These are phyloP conservation scores for Platanthera zijinensis DNA, from an alignment of 106 monocot species.

Conservation along the genomic window DNA sequence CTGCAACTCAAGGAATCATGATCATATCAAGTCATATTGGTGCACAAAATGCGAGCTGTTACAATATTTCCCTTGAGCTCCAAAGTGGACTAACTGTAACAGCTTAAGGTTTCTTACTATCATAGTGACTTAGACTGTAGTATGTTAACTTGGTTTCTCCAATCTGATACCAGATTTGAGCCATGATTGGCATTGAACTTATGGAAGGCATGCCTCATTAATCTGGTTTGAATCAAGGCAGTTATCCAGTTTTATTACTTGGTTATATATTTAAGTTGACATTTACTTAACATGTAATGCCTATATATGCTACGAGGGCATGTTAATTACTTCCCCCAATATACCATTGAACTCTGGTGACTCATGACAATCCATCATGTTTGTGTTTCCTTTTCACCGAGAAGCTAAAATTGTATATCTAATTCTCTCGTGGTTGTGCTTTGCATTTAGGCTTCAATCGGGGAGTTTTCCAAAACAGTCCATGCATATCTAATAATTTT, in stretches of 20 bases:
- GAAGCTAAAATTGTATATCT: neutral
- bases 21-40: no score
- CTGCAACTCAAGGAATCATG: no score
- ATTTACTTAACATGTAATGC: neutral
- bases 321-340: no score
- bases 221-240: neutral
- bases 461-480: slow-evolving; percentile 64
- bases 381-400: neutral
- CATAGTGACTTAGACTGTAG: neutral
- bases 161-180: neutral
- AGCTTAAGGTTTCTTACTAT: neutral
- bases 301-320: neutral
- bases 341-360: neutral
- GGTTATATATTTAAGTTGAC: neutral
- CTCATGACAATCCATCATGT: neutral
- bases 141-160: neutral
- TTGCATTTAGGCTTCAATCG: slow-evolving; percentile 53
- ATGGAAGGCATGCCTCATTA: neutral
- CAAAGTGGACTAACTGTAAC: neutral
- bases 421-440: neutral
- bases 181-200: neutral
- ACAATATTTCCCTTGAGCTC: no score
- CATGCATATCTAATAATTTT: slow-evolving; percentile 95
- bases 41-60: no score
- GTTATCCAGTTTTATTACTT: neutral